Base-by-base conservation (phyloP, 1,284 basidiomycete species). In the Serendipita sp. region DNA sequence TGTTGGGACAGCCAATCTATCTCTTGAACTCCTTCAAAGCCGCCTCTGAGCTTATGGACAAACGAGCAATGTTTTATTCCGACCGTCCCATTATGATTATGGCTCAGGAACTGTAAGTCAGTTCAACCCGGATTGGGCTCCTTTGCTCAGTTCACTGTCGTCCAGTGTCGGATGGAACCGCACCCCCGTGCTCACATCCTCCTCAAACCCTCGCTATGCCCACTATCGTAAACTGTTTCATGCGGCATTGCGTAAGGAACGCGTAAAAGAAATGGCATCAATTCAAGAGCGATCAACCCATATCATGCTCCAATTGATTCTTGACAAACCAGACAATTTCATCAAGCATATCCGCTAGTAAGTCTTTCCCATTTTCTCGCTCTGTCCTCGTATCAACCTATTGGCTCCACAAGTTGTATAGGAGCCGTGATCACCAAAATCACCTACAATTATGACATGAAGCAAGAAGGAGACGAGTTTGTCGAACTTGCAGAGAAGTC, bases 1-100 rank as follows among this genome's bases (percentile, higher is more conserved):
- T 77, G n/a, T 70, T 79, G 35, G 78, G 79, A 29, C 77, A 78
- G 63, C 75, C 74, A 34, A 71, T 81, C 60, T 67, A 80, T 34
- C 71, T 81, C 32, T 68, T 81, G 41, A 81, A 80, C 65, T 76
- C 78, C 8, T 68, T 72, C 30, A 67, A 73, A 64, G 75, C 71
- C 1, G 72, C 74, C 15, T 69, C 71, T 29, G 78, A 79, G 41
- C 71, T 81, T 2, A 68, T 81, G 32, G 78, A 80, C 49, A 77
- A 74, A 67, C 68, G 74, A 15, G 72, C 75, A n/a, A 66, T 71
- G 1, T 73, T 72, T 58, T 76, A 80, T 67, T 81, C 79, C n/a
- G 77, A 74, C 65, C 67, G 77, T 47, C 73, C 74, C 6, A 49
- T 29, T 4, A 61, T 63, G 34, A 41, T 60, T 26, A 66, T 67